Evolutionary conservation across 2,329 filamentous ascomycete genomes (phyloP).

Genomic region (Phyllachora maydis): DNA sequence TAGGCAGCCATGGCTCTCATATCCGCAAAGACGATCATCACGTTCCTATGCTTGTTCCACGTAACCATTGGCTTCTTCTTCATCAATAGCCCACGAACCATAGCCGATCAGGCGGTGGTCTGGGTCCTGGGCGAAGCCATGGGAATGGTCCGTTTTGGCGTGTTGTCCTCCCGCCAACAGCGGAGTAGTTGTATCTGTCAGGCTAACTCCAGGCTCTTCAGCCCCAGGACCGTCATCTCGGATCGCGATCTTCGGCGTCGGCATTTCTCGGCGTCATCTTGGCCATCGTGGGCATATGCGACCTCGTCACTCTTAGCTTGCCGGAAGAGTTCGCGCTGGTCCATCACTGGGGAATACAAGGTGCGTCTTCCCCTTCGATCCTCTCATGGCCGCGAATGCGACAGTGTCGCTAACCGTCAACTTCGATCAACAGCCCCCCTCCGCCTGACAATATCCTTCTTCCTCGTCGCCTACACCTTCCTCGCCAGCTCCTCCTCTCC

Average conservation of each 20-base stretch:
- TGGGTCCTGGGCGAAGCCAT: slow-evolving; percentile 68
- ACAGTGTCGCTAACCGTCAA: slow-evolving; percentile 31
- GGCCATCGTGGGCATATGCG: slow-evolving; percentile 34
- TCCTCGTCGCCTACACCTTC: slow-evolving; percentile 42
- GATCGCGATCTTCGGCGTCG: slow-evolving; percentile 46
- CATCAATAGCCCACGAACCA: slow-evolving; percentile 46
- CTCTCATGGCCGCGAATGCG: no score
- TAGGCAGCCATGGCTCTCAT: slow-evolving; percentile 73
- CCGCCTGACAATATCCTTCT: slow-evolving; percentile 42
- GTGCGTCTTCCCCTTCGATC: slow-evolving; percentile 31
- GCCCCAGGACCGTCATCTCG: slow-evolving; percentile 47
- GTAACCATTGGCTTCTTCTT: slow-evolving; percentile 70
- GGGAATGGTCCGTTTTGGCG: no score
- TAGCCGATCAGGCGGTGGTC: slow-evolving; percentile 65
- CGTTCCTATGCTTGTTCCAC: slow-evolving; percentile 66
- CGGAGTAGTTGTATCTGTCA: slow-evolving; percentile 9
- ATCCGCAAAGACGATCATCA: slow-evolving; percentile 62
- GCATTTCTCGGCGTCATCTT: slow-evolving; percentile 54
- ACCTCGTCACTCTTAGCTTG: slow-evolving; percentile 45
- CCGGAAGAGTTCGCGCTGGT: slow-evolving; percentile 43
- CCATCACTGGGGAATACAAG: slow-evolving; percentile 46
- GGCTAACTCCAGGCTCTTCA: no score
- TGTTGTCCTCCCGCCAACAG: slow-evolving; percentile 1
- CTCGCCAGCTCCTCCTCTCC: slow-evolving; percentile 31
- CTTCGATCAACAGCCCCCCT: slow-evolving; percentile 38